A percentile compares a stretch with the other conserved stretches of the same genome.
These are phyloP conservation scores for Cyclotella baltica DNA, from an alignment of 108 stramenopile species.

Conservation along the genomic window DNA sequence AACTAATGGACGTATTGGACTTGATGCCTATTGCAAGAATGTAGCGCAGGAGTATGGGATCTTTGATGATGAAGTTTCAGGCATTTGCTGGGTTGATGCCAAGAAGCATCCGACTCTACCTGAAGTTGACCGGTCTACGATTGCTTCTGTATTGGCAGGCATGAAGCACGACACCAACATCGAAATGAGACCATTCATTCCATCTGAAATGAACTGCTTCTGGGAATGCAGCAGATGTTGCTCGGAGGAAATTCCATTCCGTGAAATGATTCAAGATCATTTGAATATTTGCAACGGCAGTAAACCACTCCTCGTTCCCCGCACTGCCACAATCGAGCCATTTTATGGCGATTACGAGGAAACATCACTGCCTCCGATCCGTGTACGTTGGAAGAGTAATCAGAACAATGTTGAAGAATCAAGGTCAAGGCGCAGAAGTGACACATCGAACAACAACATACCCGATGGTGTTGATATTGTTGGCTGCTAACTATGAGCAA, in stretches of 20 bases:
- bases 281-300: conserved; percentile 46
- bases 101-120: conserved; percentile 2
- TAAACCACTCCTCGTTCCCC: conserved; percentile 48
- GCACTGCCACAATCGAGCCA: conserved; percentile 46
- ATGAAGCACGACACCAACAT: conserved; percentile 46
- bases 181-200: conserved; percentile 39
- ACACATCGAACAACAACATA: conserved; percentile 9
- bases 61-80: conserved; percentile 36
- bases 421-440: conserved; percentile 20
- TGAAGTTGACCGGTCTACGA: conserved; percentile 26
- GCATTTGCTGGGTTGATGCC: conserved; percentile 45
- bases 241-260: conserved; percentile 40
- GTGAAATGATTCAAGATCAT: conserved; percentile 44
- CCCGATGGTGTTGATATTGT: conserved; percentile 38
- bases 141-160: conserved; percentile 45
- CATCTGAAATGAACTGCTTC: conserved; percentile 45
- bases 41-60: conserved; percentile 43
- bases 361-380: conserved; percentile 29
- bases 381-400: conserved; percentile 43
- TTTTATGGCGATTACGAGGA: conserved; percentile 47
- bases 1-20: conserved; percentile 42
- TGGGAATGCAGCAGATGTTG: conserved; percentile 59
- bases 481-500: too few relatives aligned
- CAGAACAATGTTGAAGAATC: conserved; percentile 2
- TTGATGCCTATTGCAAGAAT: conserved; percentile 59